Evolutionary conservation across 306 rosid species (phyloP), one percentile per base, ranked within the genome.

Genomic region (Quercus aquifolioides): DNA sequence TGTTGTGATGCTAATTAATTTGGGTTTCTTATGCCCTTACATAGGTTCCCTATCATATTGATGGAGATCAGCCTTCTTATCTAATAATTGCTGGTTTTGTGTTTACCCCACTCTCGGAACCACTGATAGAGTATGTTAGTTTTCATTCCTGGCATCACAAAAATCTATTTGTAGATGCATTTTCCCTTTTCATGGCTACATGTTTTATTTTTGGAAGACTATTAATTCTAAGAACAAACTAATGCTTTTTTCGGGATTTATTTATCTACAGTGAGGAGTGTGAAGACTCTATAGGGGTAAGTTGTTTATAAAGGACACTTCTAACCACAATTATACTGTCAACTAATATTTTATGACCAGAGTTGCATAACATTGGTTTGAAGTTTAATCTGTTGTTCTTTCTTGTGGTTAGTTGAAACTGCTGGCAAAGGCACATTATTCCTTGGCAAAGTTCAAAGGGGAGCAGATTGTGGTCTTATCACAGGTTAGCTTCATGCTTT

Each of bases 31-130:
- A 2, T 75, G 6, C 55, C 23, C 54, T 23, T 68, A 19, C 71
- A 58, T 84, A 81, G 99, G 99, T 95, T 83, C 98, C 99, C 57
- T 93, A 78, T 83, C 94, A 93, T 84, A 81, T 88, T 31, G 97
- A 92, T 68, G 97, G 90, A 74, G 96, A 94, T 71, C 98, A 89
- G 81, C 98, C 98, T 74, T 93, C 99, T 74, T 95, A 95, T 87
- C 82, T 93, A 70, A 95, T 95, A 76, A 93, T 81, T 87, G 97
- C 98, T 23, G 98, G 98, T 73, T 91, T 95, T 87, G 99, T 95
- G 87, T 95, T 95, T 85, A 95, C 98, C 74, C 99, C 98, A 57
- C 98, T 95, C 69, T 95, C 99, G 4, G 99, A 93, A 78, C 96
- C 98, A 64, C 80, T 93, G 84, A 95, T 95, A 43, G 99, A 90